Evolutionary conservation across 441 rosid species (phyloP), one percentile per base, ranked within the genome.

Genomic region (Gossypium armourianum): DNA sequence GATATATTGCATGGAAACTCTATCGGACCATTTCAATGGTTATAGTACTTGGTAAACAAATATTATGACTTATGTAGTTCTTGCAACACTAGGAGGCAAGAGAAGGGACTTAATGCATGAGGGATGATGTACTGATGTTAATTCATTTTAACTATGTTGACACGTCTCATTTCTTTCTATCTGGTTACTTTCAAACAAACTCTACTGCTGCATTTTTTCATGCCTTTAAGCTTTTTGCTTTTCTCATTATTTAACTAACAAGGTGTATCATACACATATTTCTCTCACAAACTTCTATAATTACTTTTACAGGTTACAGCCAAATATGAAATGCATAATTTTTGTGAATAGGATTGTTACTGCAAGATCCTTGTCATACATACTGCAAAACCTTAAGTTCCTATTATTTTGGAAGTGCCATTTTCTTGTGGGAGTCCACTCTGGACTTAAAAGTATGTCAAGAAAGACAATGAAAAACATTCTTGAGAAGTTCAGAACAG

Each of bases 341-440:
- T 94, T 94, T 82, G 98, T 94, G 72, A 90, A 88, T 82, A 90
- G 98, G 85, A 88, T 94, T 74, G 82, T 89, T 68, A 88, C 83
- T 76, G 98, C 98, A 8, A 88, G 93, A 83, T 80, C 92, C 61
- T 76, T 94, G 80, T 79, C 97, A 68, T 81, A 70, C 80, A 72
- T 94, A 74, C 84, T 94, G 54, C 90, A 88, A 79, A 88, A 83
- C 24, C 82, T 88, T 57, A 78, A 79, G 76, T 70, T 86, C 70
- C 86, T 94, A 70, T 68, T 75, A 58, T 86, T 85, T 77, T 94
- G 97, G 98, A 94, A 77, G 86, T 87, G 92, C 74, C 91, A 87
- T 83, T 91, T 80, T 77, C 98, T 94, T 68, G 90, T 91, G 77
- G 98, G 98, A 53, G 90, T 88, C 47, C 91, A 87, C 78, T 87